phyloP scores from a whole-genome alignment of 208 protist genomes.

The Crithidia brevicula region DNA sequence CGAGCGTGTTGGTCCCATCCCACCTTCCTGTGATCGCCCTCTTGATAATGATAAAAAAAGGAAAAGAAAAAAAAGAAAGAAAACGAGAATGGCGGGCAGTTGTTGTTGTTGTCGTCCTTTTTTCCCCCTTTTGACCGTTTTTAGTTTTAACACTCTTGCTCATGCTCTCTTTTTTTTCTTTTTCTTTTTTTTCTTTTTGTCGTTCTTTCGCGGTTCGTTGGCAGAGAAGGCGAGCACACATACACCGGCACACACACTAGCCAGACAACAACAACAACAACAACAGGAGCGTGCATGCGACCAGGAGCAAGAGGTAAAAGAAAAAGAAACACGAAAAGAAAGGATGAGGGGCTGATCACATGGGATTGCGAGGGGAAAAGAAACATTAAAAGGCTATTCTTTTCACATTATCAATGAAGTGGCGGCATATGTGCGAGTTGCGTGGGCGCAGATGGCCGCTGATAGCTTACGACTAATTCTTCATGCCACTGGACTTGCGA shows the following conservation, averaged over 20 bases:
- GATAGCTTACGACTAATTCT: no score
- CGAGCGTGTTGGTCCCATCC: neutral
- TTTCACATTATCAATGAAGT: no score
- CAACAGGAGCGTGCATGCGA: constrained; percentile 7
- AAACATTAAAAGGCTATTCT: no score
- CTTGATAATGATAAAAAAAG: neutral
- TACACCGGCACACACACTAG: constrained; percentile 11
- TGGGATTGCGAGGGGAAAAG: no score
- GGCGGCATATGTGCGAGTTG: no score
- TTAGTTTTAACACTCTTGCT: no score
- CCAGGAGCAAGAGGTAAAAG: neutral
- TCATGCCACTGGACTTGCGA: no score
- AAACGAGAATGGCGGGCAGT: neutral
- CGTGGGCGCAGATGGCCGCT: no score
- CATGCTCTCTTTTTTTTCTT: no score
- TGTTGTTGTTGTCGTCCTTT: neutral
- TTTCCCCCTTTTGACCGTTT: neutral
- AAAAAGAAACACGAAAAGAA: constrained; percentile 10
- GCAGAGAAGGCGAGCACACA: constrained; percentile 1
- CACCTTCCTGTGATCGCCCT: neutral
- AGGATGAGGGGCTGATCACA: no score
- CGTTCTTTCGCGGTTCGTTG: neutral
- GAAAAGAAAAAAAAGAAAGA: neutral
- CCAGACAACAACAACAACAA: constrained; percentile 5
- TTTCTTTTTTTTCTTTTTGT: no score